Base-by-base conservation (phyloP, 768 basidiomycete genomes). In the Candolleomyces eurysporus region DNA sequence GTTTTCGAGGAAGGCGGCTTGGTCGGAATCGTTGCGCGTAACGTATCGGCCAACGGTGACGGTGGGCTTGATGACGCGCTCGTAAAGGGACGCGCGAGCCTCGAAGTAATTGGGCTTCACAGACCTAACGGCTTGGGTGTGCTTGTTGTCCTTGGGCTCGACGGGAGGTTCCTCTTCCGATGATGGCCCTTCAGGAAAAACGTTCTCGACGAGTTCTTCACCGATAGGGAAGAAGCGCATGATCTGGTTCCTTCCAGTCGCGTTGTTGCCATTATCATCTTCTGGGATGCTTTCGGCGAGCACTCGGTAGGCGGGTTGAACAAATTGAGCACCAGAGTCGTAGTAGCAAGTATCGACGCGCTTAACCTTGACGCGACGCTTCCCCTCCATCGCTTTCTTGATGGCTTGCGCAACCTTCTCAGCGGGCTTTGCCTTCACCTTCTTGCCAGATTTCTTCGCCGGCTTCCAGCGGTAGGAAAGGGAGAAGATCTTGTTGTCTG, bases 221-320 rank as follows among this genome's bases (percentile, higher is more conserved):
- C 53, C 53, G 21, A 55, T 55, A 6, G 53, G 53, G 53, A 39
- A 14, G 53, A 39, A 55, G n/a, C 21, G 11, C 32, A 55, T 4
- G 9, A 55, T 14, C 31, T n/a, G 11, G 16, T 5, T 19, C 32
- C 32, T 32, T 4, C 32, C 31, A 30, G 51, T 52, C 22, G 22
- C 13, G 11, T 52, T 52, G 26, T 26, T 26, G 26, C 26, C 26
- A n/a, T n/a, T n/a, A 31, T 36, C 21, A 8, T 7, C 53, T 17
- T 13, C 17, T 11, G 17, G 17, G 11, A 14, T 5, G 16, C 32
- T 14, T 22, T 55, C 39, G 17, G 14, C 49, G 22, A 51, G 53
- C 21, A 58, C 58, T 5, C 57, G 61, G 49, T 58, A 58, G 32
- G 59, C 57, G 21, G 61, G 61, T 39, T 62, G 61, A 13, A 62